These are phyloP conservation scores for Eremomyces bilateralis DNA, from an alignment of 495 filamentous ascomycete genomes.

Conservation along the genomic window DNA sequence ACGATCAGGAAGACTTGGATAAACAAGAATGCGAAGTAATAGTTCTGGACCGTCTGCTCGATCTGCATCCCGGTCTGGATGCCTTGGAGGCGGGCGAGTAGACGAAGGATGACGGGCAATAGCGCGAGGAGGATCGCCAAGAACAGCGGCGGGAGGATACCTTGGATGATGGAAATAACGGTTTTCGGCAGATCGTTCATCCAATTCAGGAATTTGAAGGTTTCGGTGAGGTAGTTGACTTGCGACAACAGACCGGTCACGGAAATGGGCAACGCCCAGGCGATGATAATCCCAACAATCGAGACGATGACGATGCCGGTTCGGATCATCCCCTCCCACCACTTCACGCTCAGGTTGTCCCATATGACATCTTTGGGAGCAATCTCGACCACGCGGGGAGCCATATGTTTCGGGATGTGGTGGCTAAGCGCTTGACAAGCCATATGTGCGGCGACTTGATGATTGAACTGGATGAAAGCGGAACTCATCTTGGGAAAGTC, in stretches of 20 bases:
- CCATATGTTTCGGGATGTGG: slow-evolving; percentile 86
- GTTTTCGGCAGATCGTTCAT: slow-evolving; percentile 37
- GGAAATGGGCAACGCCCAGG: slow-evolving; percentile 82
- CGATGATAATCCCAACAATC: slow-evolving; percentile 53
- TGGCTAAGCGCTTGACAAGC: slow-evolving; percentile 84
- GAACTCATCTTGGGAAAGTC: slow-evolving; percentile 90
- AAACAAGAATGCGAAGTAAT: slow-evolving; percentile 89
- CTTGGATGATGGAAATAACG: slow-evolving; percentile 54
- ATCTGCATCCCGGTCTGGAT: slow-evolving; percentile 61
- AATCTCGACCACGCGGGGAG: slow-evolving; percentile 78
- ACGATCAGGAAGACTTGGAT: slow-evolving; percentile 90
- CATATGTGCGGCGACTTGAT: slow-evolving; percentile 96
- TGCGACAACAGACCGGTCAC: slow-evolving; percentile 69
- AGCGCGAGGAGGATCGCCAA: slow-evolving; percentile 61
- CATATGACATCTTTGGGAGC: slow-evolving; percentile 86
- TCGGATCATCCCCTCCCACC: slow-evolving; percentile 79
- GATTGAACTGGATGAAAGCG: slow-evolving; percentile 96
- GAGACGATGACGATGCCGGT: slow-evolving; percentile 40
- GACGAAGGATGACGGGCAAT: slow-evolving; percentile 56
- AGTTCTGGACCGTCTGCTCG: slow-evolving; percentile 67
- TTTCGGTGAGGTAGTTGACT: slow-evolving; percentile 39
- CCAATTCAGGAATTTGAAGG: slow-evolving; percentile 49
- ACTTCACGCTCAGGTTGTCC: slow-evolving; percentile 93
- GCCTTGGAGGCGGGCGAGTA: slow-evolving; percentile 55
- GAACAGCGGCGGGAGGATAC: slow-evolving; percentile 63